These are phyloP conservation scores for Kalmusia sp. DNA, from an alignment of 2,329 filamentous ascomycete genomes.

Conservation along the genomic window DNA sequence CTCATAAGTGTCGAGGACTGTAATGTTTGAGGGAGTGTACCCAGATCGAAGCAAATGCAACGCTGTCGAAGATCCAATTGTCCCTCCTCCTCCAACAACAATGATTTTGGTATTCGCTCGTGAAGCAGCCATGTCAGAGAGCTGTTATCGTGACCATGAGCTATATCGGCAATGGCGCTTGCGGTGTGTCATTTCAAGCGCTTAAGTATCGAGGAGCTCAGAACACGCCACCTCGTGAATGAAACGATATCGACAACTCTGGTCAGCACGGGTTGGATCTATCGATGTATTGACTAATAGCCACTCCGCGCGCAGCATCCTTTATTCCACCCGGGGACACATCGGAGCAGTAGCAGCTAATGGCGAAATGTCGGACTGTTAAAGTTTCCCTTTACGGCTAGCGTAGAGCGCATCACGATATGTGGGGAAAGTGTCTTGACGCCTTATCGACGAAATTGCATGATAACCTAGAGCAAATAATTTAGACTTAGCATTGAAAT, in stretches of 20 bases:
- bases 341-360: not conserved
- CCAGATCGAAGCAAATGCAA: conserved; percentile 58
- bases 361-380: not conserved
- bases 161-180: conserved; percentile 1
- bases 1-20: conserved; percentile 55
- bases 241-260: not conserved
- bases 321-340: not conserved
- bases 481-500: too few species aligned
- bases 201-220: not conserved
- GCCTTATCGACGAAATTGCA: too few species aligned
- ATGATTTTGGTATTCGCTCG: conserved; percentile 39
- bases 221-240: conserved; percentile 2
- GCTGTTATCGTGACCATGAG: not conserved
- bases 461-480: too few species aligned
- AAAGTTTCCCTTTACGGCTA: conserved; percentile 4
- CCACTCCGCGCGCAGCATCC: not conserved
- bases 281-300: conserved; percentile 8
- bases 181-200: not conserved
- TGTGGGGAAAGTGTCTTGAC: too few species aligned
- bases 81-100: conserved; percentile 59
- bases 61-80: conserved; percentile 62
- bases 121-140: conserved; percentile 21
- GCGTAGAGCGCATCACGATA: not conserved
- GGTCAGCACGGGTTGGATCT: not conserved
- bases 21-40: conserved; percentile 55